phyloP scores from a whole-genome alignment of 805 yeast species.

The Ogataea henricii region DNA sequence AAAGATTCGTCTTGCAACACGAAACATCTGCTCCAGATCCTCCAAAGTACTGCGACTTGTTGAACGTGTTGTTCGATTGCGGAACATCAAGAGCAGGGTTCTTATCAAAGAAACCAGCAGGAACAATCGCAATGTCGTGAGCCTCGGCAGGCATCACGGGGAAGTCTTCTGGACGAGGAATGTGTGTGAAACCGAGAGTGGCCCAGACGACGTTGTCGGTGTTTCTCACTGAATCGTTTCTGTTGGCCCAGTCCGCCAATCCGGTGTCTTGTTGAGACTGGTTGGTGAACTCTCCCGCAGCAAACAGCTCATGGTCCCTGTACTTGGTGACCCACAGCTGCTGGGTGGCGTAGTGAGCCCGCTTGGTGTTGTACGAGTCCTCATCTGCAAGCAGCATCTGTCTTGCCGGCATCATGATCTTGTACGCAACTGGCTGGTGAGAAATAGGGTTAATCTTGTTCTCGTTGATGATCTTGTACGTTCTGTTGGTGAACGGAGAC shows the following conservation, averaged over 20 bases:
- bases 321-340: slow-evolving; percentile 85
- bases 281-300: slow-evolving; percentile 87
- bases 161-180: slow-evolving; percentile 84
- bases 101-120: slow-evolving; percentile 72
- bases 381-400: slow-evolving; percentile 73
- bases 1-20: slow-evolving; percentile 28
- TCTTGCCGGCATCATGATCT: slow-evolving; percentile 70
- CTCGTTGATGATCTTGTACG: slow-evolving; percentile 76
- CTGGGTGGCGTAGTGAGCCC: slow-evolving; percentile 78
- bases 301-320: slow-evolving; percentile 67
- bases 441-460: slow-evolving; percentile 68
- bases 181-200: slow-evolving; percentile 77
- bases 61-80: slow-evolving; percentile 64
- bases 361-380: slow-evolving; percentile 62
- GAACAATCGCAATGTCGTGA: slow-evolving; percentile 66
- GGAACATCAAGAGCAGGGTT: slow-evolving; percentile 83
- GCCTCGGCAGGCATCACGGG: slow-evolving; percentile 89
- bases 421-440: slow-evolving; percentile 74
- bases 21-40: slow-evolving; percentile 27
- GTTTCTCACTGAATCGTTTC: slow-evolving; percentile 67
- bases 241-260: slow-evolving; percentile 68
- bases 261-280: slow-evolving; percentile 78
- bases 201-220: slow-evolving; percentile 82
- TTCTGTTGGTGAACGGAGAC: slow-evolving; percentile 74
- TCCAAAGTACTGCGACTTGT: slow-evolving; percentile 54